Conservation (phyloP, 352 stramenopile genomes). For the Phytophthora sp. region DNA sequence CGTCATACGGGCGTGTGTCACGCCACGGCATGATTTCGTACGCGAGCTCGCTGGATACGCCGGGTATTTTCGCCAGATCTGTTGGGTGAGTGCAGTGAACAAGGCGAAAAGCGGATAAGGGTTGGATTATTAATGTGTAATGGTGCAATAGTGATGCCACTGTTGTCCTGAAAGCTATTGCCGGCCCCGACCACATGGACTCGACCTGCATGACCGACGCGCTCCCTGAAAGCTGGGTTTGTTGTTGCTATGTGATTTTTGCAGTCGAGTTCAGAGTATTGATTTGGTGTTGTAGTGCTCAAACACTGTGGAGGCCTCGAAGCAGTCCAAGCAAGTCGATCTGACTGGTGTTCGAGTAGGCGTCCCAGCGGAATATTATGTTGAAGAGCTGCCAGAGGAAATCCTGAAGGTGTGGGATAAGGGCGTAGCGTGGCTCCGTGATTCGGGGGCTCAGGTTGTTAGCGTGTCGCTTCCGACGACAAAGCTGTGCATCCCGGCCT, state of each 20-base stretch:
- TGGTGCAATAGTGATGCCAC: constrained; percentile 65
- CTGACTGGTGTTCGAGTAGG: constrained; percentile 90
- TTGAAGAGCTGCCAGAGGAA: constrained; percentile 88
- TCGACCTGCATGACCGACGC: constrained; percentile 75
- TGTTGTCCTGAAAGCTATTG: constrained; percentile 80
- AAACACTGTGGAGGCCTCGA: constrained; percentile 37
- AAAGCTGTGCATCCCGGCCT: constrained; percentile 93
- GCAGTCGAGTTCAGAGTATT: background rate
- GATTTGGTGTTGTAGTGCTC: constrained; percentile 38
- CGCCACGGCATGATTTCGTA: constrained; percentile 97
- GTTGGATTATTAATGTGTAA: background rate
- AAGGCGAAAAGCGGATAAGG: background rate
- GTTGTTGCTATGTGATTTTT: constrained; percentile 5
- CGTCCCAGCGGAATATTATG: constrained; percentile 95
- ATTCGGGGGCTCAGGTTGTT: constrained; percentile 78
- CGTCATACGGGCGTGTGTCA: constrained; percentile 97
- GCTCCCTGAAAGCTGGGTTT: constrained; percentile 65
- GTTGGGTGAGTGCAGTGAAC: constrained; percentile 52
- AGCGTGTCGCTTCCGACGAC: constrained; percentile 77
- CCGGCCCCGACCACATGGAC: constrained; percentile 81
- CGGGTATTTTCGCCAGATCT: constrained; percentile 92
- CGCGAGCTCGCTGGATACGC: constrained; percentile 96
- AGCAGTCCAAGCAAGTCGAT: constrained; percentile 36
- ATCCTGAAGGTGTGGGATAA: constrained; percentile 89
- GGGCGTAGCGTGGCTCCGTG: constrained; percentile 71